Evolutionary conservation across 2,329 filamentous ascomycete genomes (phyloP).

Genomic region (Ascomycota sp.): DNA sequence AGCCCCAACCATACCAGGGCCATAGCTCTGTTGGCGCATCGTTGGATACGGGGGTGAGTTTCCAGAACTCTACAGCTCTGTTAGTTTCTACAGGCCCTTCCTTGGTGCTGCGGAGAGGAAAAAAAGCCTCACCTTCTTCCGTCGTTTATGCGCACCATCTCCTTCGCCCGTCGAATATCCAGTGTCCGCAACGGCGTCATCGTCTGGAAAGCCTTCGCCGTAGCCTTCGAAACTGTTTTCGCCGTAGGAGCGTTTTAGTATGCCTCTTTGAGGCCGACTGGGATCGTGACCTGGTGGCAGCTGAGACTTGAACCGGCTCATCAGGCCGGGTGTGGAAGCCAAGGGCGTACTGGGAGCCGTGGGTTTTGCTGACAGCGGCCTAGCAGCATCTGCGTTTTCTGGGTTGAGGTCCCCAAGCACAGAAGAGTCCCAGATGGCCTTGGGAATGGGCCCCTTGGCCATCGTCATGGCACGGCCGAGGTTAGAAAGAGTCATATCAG

Average conservation of each 20-base stretch:
- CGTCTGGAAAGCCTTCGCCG: constrained; percentile 49
- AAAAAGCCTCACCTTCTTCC: constrained; percentile 35
- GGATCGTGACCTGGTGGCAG: constrained; percentile 21
- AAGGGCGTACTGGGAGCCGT: constrained; percentile 33
- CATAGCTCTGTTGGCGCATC: constrained; percentile 31
- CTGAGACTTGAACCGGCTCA: constrained; percentile 18
- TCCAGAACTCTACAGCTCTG: constrained; percentile 30
- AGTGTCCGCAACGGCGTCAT: constrained; percentile 34
- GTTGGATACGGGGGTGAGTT: constrained; percentile 21
- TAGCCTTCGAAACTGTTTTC: constrained; percentile 60
- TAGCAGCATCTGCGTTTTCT: constrained; percentile 17
- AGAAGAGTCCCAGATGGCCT: constrained; percentile 32
- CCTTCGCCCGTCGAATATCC: constrained; percentile 57
- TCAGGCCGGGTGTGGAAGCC: constrained; percentile 11
- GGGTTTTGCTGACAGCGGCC: constrained; percentile 22
- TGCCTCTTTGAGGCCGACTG: constrained; percentile 39
- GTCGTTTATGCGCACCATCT: constrained; percentile 43
- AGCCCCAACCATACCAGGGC: constrained; percentile 36
- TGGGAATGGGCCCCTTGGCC: constrained; percentile 34
- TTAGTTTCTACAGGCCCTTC: too few relatives aligned
- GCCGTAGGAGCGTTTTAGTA: constrained; percentile 58
- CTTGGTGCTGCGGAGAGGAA: too few relatives aligned
- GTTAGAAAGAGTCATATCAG: constrained; percentile 18
- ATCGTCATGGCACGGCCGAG: constrained; percentile 34
- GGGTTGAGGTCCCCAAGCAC: constrained; percentile 36